These are phyloP conservation scores for Gossypium trilobum DNA, from an alignment of 441 rosid genomes.

Conservation along the genomic window DNA sequence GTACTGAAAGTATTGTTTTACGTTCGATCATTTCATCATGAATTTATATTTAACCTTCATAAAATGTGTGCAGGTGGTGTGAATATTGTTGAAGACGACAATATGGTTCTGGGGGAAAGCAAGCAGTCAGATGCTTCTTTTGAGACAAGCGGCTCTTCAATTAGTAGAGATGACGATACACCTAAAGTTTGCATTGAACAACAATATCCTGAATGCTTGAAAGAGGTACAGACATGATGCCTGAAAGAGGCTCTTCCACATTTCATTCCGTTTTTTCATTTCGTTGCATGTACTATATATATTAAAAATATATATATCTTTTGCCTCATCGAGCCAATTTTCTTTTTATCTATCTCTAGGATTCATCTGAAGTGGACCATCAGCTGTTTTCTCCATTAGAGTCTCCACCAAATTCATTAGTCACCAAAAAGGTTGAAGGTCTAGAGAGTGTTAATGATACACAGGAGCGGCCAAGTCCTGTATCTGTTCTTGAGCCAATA, in stretches of 20 bases:
- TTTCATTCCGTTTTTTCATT: background rate
- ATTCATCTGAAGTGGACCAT: slow-evolving; percentile 24
- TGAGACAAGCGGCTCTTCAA: slow-evolving; percentile 25
- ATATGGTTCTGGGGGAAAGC: slow-evolving; percentile 26
- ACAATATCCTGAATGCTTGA: slow-evolving; percentile 18
- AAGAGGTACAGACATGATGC: slow-evolving; percentile 30
- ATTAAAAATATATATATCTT: background rate
- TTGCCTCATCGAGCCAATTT: background rate
- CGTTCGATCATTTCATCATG: slow-evolving; percentile 10
- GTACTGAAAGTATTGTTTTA: slow-evolving; percentile 33
- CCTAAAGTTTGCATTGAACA: slow-evolving; percentile 28
- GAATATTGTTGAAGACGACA: slow-evolving; percentile 28
- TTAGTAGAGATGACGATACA: slow-evolving; percentile 20
- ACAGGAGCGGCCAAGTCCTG: slow-evolving; percentile 64
- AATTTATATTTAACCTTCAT: background rate
- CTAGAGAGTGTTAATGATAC: slow-evolving; percentile 34
- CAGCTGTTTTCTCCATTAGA: slow-evolving; percentile 34
- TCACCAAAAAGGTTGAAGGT: slow-evolving; percentile 33
- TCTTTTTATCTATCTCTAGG: slow-evolving; percentile 34
- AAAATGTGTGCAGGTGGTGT: slow-evolving; percentile 27
- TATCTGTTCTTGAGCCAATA: slow-evolving; percentile 78
- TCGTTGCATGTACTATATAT: background rate
- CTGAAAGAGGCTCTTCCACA: background rate
- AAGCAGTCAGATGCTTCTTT: slow-evolving; percentile 18
- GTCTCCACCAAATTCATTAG: slow-evolving; percentile 45